phyloP scores from a whole-genome alignment of 129 eudicot species.

The Flaveria brownii region DNA sequence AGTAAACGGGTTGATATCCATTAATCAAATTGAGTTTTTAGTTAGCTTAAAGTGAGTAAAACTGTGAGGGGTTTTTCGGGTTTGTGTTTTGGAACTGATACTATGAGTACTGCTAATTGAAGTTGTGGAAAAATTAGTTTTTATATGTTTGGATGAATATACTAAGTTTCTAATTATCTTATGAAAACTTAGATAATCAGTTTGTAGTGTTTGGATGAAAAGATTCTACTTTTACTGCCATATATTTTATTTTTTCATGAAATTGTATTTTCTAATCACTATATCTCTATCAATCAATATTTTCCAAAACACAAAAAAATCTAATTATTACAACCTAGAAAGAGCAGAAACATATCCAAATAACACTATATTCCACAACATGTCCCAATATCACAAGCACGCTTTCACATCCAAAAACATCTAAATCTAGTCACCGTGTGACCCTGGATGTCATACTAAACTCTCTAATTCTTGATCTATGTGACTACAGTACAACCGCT shows the following conservation, averaged over 20 bases:
- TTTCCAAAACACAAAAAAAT: background rate
- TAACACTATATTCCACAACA: background rate
- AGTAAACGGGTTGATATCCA: too few relatives aligned
- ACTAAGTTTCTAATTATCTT: too few relatives aligned
- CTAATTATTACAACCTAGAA: background rate
- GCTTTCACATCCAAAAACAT: background rate
- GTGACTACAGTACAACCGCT: conserved; percentile 72
- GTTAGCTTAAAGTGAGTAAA: too few relatives aligned
- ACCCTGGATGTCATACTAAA: conserved; percentile 14
- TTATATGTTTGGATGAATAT: too few relatives aligned
- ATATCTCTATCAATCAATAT: background rate
- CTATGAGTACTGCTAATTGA: too few relatives aligned
- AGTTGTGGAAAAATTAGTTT: too few relatives aligned
- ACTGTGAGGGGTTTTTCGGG: too few relatives aligned
- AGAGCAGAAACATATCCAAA: background rate
- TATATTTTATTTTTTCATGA: background rate
- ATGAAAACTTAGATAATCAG: too few relatives aligned
- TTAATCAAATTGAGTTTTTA: too few relatives aligned
- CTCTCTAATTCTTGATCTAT: conserved; percentile 23
- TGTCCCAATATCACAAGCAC: background rate
- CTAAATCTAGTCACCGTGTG: background rate
- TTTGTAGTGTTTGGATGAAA: background rate
- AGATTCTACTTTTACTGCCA: background rate
- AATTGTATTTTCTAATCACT: background rate
- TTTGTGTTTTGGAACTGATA: too few relatives aligned